phyloP scores from a whole-genome alignment of 768 basidiomycete genomes.

The Auricularia cornea region DNA sequence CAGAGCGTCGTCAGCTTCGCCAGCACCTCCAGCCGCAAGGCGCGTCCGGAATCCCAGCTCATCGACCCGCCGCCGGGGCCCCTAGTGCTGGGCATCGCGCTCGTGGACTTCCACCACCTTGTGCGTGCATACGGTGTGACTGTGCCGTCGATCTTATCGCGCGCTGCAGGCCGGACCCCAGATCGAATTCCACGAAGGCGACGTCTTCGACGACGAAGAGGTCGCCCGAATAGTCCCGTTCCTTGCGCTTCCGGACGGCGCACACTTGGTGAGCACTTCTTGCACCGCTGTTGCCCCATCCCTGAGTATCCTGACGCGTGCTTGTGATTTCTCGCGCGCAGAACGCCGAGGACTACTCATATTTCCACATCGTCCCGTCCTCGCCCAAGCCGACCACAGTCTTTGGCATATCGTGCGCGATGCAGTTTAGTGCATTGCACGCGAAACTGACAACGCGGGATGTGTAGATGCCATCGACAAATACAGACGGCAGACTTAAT shows the following conservation, averaged over 20 bases:
- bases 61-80: constrained; percentile 51
- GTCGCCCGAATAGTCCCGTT: constrained; percentile 83
- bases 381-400: constrained; percentile 68
- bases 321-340: constrained; percentile 9
- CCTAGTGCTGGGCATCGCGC: constrained; percentile 74
- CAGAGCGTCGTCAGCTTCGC: constrained; percentile 43
- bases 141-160: constrained; percentile 1
- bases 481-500: constrained; percentile 72
- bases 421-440: neutral
- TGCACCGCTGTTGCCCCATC: neutral
- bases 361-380: constrained; percentile 83
- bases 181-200: constrained; percentile 75
- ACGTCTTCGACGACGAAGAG: constrained; percentile 79
- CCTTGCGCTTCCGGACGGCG: constrained; percentile 93
- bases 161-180: constrained; percentile 72
- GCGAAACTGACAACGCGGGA: constrained; percentile 3
- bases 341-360: constrained; percentile 85
- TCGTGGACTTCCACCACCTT: constrained; percentile 94
- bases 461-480: constrained; percentile 85
- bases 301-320: constrained; percentile 9
- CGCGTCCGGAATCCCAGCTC: constrained; percentile 71
- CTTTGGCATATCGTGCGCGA: constrained; percentile 88
- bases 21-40: constrained; percentile 34
- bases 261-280: constrained; percentile 65
- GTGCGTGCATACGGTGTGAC: constrained; percentile 34